Evolutionary conservation across 2,329 filamentous ascomycete species (phyloP).

Genomic region (Fusarium nurragi): DNA sequence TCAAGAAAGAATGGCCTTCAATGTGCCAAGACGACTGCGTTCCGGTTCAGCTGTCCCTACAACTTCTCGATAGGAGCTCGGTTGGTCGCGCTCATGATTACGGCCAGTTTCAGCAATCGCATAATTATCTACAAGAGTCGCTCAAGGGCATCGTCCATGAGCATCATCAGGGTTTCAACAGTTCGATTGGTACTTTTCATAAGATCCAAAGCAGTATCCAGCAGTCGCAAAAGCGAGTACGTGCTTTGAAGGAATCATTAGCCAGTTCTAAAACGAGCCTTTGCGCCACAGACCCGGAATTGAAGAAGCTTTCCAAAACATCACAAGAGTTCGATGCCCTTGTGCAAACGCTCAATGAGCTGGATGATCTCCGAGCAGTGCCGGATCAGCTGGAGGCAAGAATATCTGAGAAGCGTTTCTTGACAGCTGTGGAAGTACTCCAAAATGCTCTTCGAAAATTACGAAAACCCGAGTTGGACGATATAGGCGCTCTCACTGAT

Average conservation of each 20-base stretch:
- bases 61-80: conserved; percentile 93
- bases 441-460: conserved; percentile 87
- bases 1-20: conserved; percentile 89
- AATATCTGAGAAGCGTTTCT: conserved; percentile 95
- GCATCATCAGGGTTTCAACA: conserved; percentile 99
- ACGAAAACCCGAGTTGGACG: conserved; percentile 86
- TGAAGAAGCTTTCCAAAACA: conserved; percentile 86
- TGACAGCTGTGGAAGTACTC: conserved; percentile 90
- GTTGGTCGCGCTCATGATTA: conserved; percentile 92
- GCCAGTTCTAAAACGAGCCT: conserved; percentile 82
- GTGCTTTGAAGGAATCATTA: conserved; percentile 84
- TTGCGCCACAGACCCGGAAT: conserved; percentile 85
- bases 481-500: conserved; percentile 88
- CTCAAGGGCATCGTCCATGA: conserved; percentile 97
- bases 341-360: conserved; percentile 81
- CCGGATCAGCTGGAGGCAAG: conserved; percentile 93
- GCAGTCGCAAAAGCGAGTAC: conserved; percentile 84
- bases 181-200: conserved; percentile 97
- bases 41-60: conserved; percentile 92
- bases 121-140: conserved; percentile 89
- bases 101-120: conserved; percentile 82
- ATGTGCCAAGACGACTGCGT: conserved; percentile 91
- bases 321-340: conserved; percentile 93
- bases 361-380: conserved; percentile 88
- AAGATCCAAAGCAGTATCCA: conserved; percentile 97